A percentile compares a stretch with the other conserved stretches of the same genome.
These are phyloP conservation scores for Salix koriyanagi DNA, from an alignment of 345 rosid species.

Conservation along the genomic window DNA sequence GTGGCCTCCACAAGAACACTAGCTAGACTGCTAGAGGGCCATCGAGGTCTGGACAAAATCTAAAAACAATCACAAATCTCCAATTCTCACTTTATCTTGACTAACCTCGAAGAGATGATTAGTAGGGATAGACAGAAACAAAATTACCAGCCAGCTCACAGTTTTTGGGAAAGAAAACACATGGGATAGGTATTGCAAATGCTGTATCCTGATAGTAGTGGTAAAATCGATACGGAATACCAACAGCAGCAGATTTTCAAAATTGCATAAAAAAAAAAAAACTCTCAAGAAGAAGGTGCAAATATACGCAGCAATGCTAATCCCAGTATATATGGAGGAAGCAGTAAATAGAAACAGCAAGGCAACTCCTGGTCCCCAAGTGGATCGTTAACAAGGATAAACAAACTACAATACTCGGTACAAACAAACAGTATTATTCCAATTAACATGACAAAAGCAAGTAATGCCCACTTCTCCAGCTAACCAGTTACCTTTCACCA, in stretches of 20 bases:
- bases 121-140: background rate
- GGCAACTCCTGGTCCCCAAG: background rate
- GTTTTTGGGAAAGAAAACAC: background rate
- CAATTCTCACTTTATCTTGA: background rate
- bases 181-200: background rate
- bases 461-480: background rate
- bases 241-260: background rate
- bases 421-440: background rate
- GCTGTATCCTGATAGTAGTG: background rate
- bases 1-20: background rate
- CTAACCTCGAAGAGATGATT: background rate
- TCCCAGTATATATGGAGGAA: background rate
- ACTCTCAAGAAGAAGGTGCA: background rate
- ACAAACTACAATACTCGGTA: slow-evolving; percentile 5
- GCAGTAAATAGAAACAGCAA: background rate
- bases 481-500: slow-evolving; percentile 13
- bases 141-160: background rate
- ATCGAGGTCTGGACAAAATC: background rate
- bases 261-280: background rate
- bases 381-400: slow-evolving; percentile 8
- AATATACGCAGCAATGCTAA: slow-evolving; percentile 7
- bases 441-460: background rate
- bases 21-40: background rate
- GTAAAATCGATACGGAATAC: background rate
- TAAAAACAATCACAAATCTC: background rate